phyloP scores from a whole-genome alignment of 768 basidiomycete genomes.

The Porpolomopsis calyptriformis region DNA sequence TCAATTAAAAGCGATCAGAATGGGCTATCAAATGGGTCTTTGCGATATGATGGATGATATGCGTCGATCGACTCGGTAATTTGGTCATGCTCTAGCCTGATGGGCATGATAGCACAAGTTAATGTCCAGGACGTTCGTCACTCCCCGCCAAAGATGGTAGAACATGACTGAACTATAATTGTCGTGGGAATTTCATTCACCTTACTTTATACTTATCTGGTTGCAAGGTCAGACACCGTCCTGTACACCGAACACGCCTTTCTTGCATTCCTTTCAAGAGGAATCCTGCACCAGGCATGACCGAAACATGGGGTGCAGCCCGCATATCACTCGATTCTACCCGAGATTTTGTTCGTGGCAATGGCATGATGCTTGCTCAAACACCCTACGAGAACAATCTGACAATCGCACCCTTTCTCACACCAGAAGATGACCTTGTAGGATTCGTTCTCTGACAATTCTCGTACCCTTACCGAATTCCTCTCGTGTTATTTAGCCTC shows the following conservation, averaged over 20 bases:
- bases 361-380: neutral
- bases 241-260: neutral
- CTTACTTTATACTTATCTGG: slow-evolving; percentile 3
- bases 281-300: no score
- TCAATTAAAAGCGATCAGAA: no score
- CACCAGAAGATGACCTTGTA: neutral
- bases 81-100: no score
- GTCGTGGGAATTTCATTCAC: neutral
- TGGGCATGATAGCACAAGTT: no score
- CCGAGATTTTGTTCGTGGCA: neutral
- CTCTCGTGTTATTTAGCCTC: no score
- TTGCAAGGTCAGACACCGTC: neutral
- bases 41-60: no score
- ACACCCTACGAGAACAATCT: neutral
- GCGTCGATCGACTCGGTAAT: no score
- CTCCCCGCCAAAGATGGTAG: neutral
- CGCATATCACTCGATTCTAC: neutral
- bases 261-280: no score
- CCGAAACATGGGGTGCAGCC: neutral
- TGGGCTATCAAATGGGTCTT: no score
- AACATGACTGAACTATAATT: neutral
- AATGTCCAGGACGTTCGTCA: no score
- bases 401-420: neutral
- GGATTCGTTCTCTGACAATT: neutral
- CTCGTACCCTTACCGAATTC: no score